Evolutionary conservation across 768 basidiomycete genomes (phyloP).

Genomic region (Clavaria fumosa): DNA sequence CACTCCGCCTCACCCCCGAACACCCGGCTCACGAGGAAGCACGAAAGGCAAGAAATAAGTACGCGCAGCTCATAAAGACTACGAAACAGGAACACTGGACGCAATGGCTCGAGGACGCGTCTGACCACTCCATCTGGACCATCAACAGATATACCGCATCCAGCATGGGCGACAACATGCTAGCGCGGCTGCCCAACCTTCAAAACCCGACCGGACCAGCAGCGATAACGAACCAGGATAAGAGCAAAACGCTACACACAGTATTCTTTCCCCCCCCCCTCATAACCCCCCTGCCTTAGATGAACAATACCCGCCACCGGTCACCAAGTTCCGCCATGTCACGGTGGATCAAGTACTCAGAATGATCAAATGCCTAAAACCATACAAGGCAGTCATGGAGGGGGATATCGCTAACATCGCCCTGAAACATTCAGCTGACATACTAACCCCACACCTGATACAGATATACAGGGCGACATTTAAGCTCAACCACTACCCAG

Average conservation of each 20-base stretch:
- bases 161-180: too few relatives aligned
- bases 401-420: constrained; percentile 6
- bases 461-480: constrained; percentile 17
- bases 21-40: too few relatives aligned
- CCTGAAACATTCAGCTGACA: constrained; percentile 12
- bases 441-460: constrained; percentile 15
- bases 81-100: too few relatives aligned
- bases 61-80: too few relatives aligned
- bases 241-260: constrained; percentile 1
- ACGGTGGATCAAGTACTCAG: constrained; percentile 15
- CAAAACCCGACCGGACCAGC: too few relatives aligned
- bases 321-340: constrained; percentile 10
- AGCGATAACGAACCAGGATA: constrained; percentile 5
- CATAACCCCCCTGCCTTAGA: not conserved
- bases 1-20: too few relatives aligned
- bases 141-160: too few relatives aligned
- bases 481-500: constrained; percentile 13
- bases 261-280: constrained; percentile 19
- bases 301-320: constrained; percentile 16
- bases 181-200: too few relatives aligned
- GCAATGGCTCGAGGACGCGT: too few relatives aligned
- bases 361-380: constrained; percentile 16
- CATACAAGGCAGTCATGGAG: constrained; percentile 21
- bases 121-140: too few relatives aligned
- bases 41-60: too few relatives aligned